A percentile compares a stretch with the other conserved stretches of the same genome.
Evolutionary conservation across 139 green algal genomes (phyloP).

Genomic region (Volvox reticuliferus): DNA sequence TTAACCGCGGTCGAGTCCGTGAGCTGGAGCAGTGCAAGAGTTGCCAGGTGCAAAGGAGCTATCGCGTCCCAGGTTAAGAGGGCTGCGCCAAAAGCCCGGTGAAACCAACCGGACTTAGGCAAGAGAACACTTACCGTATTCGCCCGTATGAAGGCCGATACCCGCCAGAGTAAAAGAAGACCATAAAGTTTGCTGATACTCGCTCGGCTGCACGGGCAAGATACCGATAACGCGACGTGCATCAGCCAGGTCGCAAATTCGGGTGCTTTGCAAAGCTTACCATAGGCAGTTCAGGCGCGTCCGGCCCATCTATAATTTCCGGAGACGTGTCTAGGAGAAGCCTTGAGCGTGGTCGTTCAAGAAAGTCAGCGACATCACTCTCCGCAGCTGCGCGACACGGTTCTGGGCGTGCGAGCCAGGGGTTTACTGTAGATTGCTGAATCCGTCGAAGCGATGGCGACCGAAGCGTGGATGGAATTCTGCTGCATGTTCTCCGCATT

Average conservation of each 20-base stretch:
- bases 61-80: no score
- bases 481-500: not conserved
- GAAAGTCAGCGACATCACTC: not conserved
- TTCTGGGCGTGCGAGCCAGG: not conserved
- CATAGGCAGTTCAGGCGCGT: constrained; percentile 26
- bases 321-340: constrained; percentile 9
- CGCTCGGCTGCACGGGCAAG: constrained; percentile 57
- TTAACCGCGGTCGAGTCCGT: no score
- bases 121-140: constrained; percentile 65
- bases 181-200: constrained; percentile 84
- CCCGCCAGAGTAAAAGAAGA: constrained; percentile 83
- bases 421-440: not conserved
- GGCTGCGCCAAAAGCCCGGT: no score
- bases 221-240: not conserved
- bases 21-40: no score
- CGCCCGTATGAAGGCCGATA: constrained; percentile 82
- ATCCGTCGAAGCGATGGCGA: not conserved
- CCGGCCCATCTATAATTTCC: not conserved
- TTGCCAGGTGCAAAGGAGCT: no score
- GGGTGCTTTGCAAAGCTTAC: not conserved
- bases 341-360: not conserved
- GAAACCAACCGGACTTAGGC: no score
- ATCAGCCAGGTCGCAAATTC: no score
- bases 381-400: not conserved
- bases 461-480: not conserved